Evolutionary conservation across 257 asterid species (phyloP), one percentile per base, ranked within the genome.

Genomic region (Jacaranda mimosifolia): DNA sequence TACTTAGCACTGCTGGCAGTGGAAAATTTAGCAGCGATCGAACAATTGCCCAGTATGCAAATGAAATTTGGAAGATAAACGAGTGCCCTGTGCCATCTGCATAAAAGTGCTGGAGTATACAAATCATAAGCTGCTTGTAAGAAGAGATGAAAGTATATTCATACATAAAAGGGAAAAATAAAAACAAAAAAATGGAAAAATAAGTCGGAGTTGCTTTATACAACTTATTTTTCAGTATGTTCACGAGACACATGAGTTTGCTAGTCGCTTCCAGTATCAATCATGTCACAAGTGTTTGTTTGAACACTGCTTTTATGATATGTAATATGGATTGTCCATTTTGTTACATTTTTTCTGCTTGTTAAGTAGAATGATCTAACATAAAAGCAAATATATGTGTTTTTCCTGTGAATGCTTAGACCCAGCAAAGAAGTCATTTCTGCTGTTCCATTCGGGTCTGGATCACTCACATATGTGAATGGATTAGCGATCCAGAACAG

Each of bases 1-100:
- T 96, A 68, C 92, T 91, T 58, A 96, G 99, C 87, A 93, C 98
- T 35, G 94, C 97, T 19, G 98, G 99, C 53, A 88, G 97, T 78
- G 97, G 99, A 18, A 93, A 96, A 63, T 96, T 96, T 78, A 93
- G 99, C 84, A 96, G 99, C 43, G 99, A 96, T 69, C 87, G 99
- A 2, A 96, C 99, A 35, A 96, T 96, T 52, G 92, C 91, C 6
- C 98, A 91, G 86, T 93, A 96, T 32, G 99, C 98, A 38, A 86
- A 82, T 57, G 97, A 93, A 71, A 93, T 93, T 17, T 96, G 98
- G 98, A 90, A 90, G 74, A 89, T 96, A 68, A 80, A 81, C 21
- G 92, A 85, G 77, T 89, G 94, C 65, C 82, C 79, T 17, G 85
- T 91, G 48, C 91, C 93, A 32, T 88, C 68, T 80, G 75, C 79